Conservation (phyloP, 2,329 filamentous ascomycete genomes). For the Sarocladium brachiariae region DNA sequence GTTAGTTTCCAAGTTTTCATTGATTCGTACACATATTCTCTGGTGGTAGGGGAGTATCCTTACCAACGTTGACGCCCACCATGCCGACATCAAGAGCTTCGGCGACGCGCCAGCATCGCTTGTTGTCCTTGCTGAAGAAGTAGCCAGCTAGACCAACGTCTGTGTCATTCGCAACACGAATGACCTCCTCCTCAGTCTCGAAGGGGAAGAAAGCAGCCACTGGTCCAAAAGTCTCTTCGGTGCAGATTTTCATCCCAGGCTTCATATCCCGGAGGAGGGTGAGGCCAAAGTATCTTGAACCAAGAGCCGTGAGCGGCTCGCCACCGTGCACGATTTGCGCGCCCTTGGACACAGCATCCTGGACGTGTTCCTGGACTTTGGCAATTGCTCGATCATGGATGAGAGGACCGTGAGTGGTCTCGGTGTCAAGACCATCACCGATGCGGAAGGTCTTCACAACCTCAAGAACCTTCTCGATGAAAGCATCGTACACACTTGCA, state of each 20-base stretch:
- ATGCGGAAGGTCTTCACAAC: constrained; percentile 3
- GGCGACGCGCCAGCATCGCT: constrained; percentile 27
- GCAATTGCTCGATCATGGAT: constrained; percentile 59
- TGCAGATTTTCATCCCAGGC: constrained; percentile 54
- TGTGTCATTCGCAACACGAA: constrained; percentile 53
- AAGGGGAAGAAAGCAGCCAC: constrained; percentile 62
- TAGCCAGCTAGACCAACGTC: constrained; percentile 65
- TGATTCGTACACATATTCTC: too few species aligned
- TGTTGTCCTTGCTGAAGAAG: constrained; percentile 47
- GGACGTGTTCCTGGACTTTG: constrained; percentile 55
- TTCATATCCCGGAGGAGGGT: constrained; percentile 62
- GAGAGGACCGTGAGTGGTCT: constrained; percentile 32
- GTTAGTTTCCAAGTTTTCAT: too few species aligned
- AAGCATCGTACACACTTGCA: constrained; percentile 9
- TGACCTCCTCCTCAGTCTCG: constrained; percentile 59
- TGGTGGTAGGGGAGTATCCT: constrained; percentile 10
- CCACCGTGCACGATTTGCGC: constrained; percentile 50
- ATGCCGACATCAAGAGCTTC: constrained; percentile 35
- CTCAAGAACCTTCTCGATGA: constrained; percentile 8
- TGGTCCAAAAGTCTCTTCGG: constrained; percentile 64
- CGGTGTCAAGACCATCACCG: constrained; percentile 15
- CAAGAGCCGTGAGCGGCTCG: constrained; percentile 35
- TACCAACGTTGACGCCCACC: constrained; percentile 19
- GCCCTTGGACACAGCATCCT: constrained; percentile 60
- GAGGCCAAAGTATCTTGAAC: constrained; percentile 52